Base-by-base conservation (phyloP, 1,139 yeast species). In the Yamadazyma trypodendri region DNA sequence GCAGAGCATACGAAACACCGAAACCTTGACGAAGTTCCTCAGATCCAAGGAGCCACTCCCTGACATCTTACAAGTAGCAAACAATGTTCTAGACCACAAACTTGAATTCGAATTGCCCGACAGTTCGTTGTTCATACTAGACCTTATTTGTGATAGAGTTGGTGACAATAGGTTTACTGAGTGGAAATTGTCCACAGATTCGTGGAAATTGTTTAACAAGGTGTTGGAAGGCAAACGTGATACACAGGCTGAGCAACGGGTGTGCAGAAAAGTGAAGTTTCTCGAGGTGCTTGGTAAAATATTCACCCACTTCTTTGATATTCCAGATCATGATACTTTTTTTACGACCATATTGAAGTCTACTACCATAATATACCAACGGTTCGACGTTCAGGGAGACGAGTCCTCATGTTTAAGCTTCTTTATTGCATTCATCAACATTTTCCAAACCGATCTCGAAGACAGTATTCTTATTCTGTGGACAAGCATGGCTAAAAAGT, bases 121-220 rank as follows among this genome's bases (percentile, higher is more conserved):
- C 41, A 68, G 66, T 38, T 69, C 74, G 11, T 51, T 61, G 0
- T 87, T 88, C 40, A 60, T 87, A 2, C 63, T 84, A 28, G 90
- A 84, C 38, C 69, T 89, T 49, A 48, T 84, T 2, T 66, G 80
- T 43, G 94, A 86, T 51, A 68, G 90, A 46, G 58, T 87, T 48
- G 73, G 74, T 41, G 87, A 81, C 41, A 50, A 56, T 42, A 61
- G 40, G 44, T 66, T 65, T 39, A 49, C 55, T 3, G 44, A 53
- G 4, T 80, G 80, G 68, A 77, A 73, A 49, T 54, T 44, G 11
- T 57, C 63, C 35, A 38, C 55, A 0, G 51, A 55, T 2, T 59
- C 72, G 1, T 83, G 90, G 88, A 39, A 42, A 3, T 55, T 80
- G 31, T 65, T 77, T 41, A 50, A 55, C 31, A 52, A 52, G 13